phyloP scores from a whole-genome alignment of 441 rosid genomes.

The Gossypium schwendimanii region DNA sequence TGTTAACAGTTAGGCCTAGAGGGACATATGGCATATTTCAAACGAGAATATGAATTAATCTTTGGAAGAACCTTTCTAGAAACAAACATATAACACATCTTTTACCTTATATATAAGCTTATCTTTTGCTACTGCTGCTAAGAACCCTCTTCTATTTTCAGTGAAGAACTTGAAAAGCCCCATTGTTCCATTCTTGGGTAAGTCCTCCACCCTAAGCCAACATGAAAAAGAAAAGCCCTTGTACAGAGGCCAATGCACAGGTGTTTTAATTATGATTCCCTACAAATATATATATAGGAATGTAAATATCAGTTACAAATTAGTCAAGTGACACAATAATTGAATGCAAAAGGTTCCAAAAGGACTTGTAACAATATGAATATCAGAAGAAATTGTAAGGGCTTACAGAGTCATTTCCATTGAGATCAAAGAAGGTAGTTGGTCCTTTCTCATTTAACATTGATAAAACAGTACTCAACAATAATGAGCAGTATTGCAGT shows the following conservation, averaged over 20 bases:
- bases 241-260: slow-evolving; percentile 87
- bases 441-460: slow-evolving; percentile 99
- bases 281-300: slow-evolving; percentile 21
- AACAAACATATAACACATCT: slow-evolving; percentile 8
- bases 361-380: background rate
- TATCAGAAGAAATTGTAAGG: slow-evolving; percentile 6
- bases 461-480: slow-evolving; percentile 73
- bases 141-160: slow-evolving; percentile 92
- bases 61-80: slow-evolving; percentile 6
- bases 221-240: slow-evolving; percentile 97
- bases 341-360: slow-evolving; percentile 4
- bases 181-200: slow-evolving; percentile 71
- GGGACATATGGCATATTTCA: background rate
- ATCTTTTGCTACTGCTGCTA: slow-evolving; percentile 66
- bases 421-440: slow-evolving; percentile 91
- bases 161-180: slow-evolving; percentile 88
- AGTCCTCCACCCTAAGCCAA: slow-evolving; percentile 96
- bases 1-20: background rate
- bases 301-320: background rate
- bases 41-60: background rate
- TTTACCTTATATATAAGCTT: slow-evolving; percentile 76
- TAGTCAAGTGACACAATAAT: background rate
- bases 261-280: slow-evolving; percentile 86
- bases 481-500: slow-evolving; percentile 77
- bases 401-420: slow-evolving; percentile 92